These are phyloP conservation scores for Calcarisporium arbuscula DNA, from an alignment of 2,329 filamentous ascomycete genomes.

Conservation along the genomic window DNA sequence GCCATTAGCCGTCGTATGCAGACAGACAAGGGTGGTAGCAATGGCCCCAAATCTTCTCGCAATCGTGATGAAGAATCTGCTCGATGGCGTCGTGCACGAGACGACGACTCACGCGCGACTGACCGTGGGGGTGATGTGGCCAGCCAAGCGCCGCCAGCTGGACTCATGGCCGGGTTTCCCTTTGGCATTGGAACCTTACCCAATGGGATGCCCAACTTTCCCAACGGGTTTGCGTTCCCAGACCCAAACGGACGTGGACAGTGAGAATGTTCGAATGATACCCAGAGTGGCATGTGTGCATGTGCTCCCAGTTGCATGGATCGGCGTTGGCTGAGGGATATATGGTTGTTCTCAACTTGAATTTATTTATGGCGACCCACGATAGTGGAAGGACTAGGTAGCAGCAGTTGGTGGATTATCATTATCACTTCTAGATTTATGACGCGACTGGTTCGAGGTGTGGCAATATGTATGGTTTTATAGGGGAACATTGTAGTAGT, in stretches of 20 bases:
- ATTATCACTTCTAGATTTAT: too few species aligned
- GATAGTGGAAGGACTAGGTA: too few species aligned
- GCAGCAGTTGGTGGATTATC: too few species aligned
- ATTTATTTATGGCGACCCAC: too few species aligned
- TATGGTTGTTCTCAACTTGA: constrained; percentile 3
- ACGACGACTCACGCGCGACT: constrained; percentile 13
- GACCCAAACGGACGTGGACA: constrained; percentile 21
- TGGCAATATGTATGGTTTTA: too few species aligned
- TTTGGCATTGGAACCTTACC: constrained; percentile 34
- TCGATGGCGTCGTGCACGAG: constrained; percentile 26
- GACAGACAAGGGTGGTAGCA: constrained; percentile 59
- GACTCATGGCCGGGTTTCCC: constrained; percentile 23
- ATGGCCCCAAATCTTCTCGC: constrained; percentile 58
- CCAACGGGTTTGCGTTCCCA: constrained; percentile 31
- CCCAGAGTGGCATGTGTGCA: neutral
- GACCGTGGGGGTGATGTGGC: neutral
- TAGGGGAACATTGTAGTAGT: too few species aligned
- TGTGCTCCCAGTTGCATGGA: constrained; percentile 3
- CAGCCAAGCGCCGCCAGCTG: constrained; percentile 6
- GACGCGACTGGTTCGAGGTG: too few species aligned
- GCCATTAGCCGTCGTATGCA: constrained; percentile 65
- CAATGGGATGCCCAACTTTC: constrained; percentile 37
- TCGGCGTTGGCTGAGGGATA: constrained; percentile 1
- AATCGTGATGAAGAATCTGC: constrained; percentile 31
- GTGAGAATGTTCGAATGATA: constrained; percentile 11